A percentile compares a stretch with the other conserved stretches of the same genome.
These are phyloP conservation scores for Murraya paniculata DNA, from an alignment of 345 rosid species.

Conservation along the genomic window DNA sequence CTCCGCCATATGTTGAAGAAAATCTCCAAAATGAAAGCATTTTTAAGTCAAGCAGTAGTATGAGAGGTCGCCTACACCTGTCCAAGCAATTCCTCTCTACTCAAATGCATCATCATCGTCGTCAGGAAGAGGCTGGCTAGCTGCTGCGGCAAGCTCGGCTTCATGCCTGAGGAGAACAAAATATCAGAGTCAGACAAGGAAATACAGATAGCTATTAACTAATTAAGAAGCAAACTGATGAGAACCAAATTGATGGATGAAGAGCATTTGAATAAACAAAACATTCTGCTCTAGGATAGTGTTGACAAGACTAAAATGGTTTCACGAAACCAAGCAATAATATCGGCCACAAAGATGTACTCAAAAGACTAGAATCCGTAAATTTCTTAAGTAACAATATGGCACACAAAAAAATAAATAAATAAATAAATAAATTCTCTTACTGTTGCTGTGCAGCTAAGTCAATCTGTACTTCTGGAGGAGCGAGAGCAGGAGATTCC, in stretches of 20 bases:
- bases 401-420: background rate
- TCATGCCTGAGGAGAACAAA: slow-evolving; percentile 53
- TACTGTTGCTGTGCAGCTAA: slow-evolving; percentile 85
- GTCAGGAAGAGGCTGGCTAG: slow-evolving; percentile 81
- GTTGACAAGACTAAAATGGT: background rate
- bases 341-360: background rate
- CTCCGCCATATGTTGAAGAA: slow-evolving; percentile 1
- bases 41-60: background rate
- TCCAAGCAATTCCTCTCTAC: slow-evolving; percentile 18
- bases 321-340: background rate
- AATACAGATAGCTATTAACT: background rate
- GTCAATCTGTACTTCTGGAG: slow-evolving; percentile 91
- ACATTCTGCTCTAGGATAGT: background rate
- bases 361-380: background rate
- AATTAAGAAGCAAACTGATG: background rate
- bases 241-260: background rate
- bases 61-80: background rate
- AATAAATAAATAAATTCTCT: slow-evolving; percentile 11
- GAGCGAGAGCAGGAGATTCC: slow-evolving; percentile 88
- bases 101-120: slow-evolving; percentile 77
- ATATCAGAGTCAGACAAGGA: background rate
- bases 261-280: background rate
- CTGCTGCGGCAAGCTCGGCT: slow-evolving; percentile 70
- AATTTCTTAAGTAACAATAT: background rate
- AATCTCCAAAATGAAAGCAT: background rate